Evolutionary conservation across 1,284 basidiomycete genomes (phyloP), one percentile per base, ranked within the genome.

Genomic region (Chalciporus sp.): DNA sequence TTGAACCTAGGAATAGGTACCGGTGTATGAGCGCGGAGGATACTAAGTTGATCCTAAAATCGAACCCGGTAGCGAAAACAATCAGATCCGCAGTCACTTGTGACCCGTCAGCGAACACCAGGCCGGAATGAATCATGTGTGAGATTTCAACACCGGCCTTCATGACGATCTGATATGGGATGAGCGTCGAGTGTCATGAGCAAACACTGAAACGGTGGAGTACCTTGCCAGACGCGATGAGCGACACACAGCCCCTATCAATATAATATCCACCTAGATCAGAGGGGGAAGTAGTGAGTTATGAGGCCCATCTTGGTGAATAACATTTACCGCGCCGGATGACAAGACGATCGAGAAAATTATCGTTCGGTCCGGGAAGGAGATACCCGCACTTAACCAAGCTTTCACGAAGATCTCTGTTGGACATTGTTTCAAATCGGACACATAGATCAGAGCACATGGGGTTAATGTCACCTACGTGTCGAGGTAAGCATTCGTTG

Each of bases 11-110:
- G 29, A 17, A 42, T 10, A 14, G 23, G 23, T n/a, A n/a, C n/a
- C n/a, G 26, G 45, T 16, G 14, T 17, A 43, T 41, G 37, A 46
- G 28, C 20, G 33, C 28, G 3, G 14, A n/a, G 11, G 28, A 14
- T 20, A 19, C 33, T 11, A 17, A 19, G 37, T 17, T 8, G 16
- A 19, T 8, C 3, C 4, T 4, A 14, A 52, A 17, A 16, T 29
- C 47, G 39, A 58, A 70, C 54, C 68, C 65, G 12, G 68, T 70
- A 12, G 66, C 68, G 44, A 65, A 65, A 17, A 69, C 51, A 20
- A 71, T 60, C 14, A 69, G 60, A 46, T 71, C 67, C 6, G 66
- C 66, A n/a, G 52, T 23, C 1, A 61, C 29, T 46, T 59, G 50
- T 23, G 55, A 58, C 5, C 68, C 66, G 49, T 70, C 66, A 17